Base-by-base conservation (phyloP, 768 basidiomycete species). In the Russula olivacea region DNA sequence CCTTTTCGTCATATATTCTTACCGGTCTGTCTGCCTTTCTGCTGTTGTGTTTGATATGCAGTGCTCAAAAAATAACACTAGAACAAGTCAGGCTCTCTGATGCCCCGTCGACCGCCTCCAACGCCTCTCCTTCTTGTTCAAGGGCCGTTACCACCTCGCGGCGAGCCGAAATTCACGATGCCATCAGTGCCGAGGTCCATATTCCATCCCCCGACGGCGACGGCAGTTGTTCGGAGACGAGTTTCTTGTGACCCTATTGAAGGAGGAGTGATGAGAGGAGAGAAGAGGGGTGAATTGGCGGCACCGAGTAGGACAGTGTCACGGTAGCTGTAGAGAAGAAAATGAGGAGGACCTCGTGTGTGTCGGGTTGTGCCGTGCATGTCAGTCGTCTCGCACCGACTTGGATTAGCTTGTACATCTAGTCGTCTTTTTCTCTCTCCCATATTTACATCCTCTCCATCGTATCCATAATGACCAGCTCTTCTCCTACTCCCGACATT, bases 401-500 rank as follows among this genome's bases (percentile, higher is more conserved):
- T 25, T 25, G 11, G 1, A 15, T 55, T 25, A 40, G 12, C 43
- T 55, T 48, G 40, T 50, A 32, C 49, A 38, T n/a, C 21, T 55
- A 34, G 21, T 40, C 21, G 57, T 48, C 40, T 38, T 64, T 36
- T 30, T 58, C 45, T 61, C 32, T 58, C 45, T 50, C 30, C 52
- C 48, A 50, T 36, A 59, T 59, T 50, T 53, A 19, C 41, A 43
- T 36, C 56, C 51, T 55, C 51, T 38, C 34, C 50, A 49, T 43
- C 57, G n/a, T 45, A 52, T 21, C 11, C 57, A 59, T 84, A 82
- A 92, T 92, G 89, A 87, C 88, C 71, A 85, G 77, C 72, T 83
- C 89, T 69, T 86, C 89, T 36, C 74, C 77, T 51, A 76, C 81
- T 45, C 89, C 90, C 67, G 89, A 91, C 78, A 83, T 93, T 69